These are phyloP conservation scores for Phytophthora uliginosa DNA, from an alignment of 352 stramenopile genomes.

Conservation along the genomic window DNA sequence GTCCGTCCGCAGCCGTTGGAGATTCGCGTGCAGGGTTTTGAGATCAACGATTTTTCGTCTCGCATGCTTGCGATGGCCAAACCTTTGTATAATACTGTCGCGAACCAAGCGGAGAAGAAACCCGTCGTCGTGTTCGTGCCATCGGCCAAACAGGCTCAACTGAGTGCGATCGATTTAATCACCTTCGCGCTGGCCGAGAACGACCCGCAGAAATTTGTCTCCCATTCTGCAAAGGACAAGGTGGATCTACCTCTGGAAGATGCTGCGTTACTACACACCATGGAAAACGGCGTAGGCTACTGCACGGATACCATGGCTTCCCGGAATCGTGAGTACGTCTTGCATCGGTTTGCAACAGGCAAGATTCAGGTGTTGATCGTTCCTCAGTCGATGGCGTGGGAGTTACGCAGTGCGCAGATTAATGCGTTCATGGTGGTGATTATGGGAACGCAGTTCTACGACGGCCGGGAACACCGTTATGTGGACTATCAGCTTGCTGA, in stretches of 20 bases:
- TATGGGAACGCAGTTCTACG: constrained; percentile 98
- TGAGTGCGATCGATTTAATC: constrained; percentile 99
- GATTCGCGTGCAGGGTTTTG: constrained; percentile 98
- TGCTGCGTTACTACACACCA: constrained; percentile 94
- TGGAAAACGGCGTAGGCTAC: constrained; percentile 97
- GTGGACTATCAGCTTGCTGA: constrained; percentile 98
- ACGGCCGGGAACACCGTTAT: constrained; percentile 96
- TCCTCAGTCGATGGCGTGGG: constrained; percentile 96
- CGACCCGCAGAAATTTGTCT: constrained; percentile 75
- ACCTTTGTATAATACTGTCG: constrained; percentile 97
- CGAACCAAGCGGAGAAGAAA: constrained; percentile 89
- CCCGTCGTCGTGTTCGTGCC: constrained; percentile 98
- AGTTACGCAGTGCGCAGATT: constrained; percentile 74
- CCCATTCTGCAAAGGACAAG: constrained; percentile 38
- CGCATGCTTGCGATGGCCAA: constrained; percentile 99
- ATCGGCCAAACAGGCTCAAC: constrained; percentile 97
- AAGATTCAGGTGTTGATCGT: constrained; percentile 96
- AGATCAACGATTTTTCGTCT: constrained; percentile 97
- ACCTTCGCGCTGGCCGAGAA: constrained; percentile 95
- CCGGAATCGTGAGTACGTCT: constrained; percentile 92
- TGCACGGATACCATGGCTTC: constrained; percentile 95
- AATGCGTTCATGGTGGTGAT: constrained; percentile 96
- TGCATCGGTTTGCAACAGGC: constrained; percentile 90
- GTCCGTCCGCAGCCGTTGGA: constrained; percentile 97
- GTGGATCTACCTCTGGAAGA: constrained; percentile 84